Evolutionary conservation across 352 stramenopile genomes (phyloP), one percentile per base, ranked within the genome.

Genomic region (Phytopythium cucurbitacearum): DNA sequence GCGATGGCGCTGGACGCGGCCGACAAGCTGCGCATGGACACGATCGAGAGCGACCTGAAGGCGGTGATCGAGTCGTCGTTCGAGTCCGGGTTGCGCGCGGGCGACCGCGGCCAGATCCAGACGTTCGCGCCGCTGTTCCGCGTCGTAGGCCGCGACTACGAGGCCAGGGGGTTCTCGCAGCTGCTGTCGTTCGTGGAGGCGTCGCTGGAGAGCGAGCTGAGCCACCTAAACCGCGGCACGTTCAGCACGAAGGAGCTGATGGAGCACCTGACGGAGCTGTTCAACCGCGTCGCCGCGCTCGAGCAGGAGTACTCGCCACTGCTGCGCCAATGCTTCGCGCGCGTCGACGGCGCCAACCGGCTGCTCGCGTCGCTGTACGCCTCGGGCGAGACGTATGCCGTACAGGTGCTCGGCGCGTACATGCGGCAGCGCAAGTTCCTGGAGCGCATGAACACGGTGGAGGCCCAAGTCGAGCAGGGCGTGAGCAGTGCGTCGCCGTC

Each of bases 1-100:
- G 59, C 89, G 48, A 89, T 91, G 72, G 54, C 70, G 11, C 59
- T 95, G 42, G 85, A 94, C 54, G 79, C 89, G 12, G 80, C 83
- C 9, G 85, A 95, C 56, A 89, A 89, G 46, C 56, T 95, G 51
- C 83, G 83, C 38, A 67, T 95, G 28, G 84, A 92, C 60, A 90
- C 79, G 12, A 84, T 89, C 45, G 85, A 95, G 66, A 91, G 73
- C 53, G 83, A 95, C 46, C 71, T 94, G 1, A 89, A 91, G 58
- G 62, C 60, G 32, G 65, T 90, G 36, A 85, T 95, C 62, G 81
- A 93, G 64, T 67, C 67, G 21, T 60, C 71, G 32, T 91, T 92
- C 15, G 76, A 81, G 10, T 63, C 80, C 1, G 82, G 78, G 1
- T 48, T 95, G 37, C 62, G 56, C 5, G 53, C 61, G 7, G 59